Base-by-base conservation (phyloP, 1,139 yeast species). In the Kazachstania sp. region DNA sequence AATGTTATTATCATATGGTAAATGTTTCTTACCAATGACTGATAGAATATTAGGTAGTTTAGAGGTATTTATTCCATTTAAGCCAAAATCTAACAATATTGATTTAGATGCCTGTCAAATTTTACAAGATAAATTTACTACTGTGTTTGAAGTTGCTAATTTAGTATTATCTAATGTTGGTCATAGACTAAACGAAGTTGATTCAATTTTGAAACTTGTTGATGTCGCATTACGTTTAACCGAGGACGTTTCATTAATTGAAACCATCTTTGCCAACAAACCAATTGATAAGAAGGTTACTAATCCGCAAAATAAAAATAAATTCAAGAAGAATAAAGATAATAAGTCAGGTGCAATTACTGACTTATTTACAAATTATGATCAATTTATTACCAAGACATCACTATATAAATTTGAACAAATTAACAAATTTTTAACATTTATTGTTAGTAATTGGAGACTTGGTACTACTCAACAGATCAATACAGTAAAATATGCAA, bases 351-450 rank as follows among this genome's bases (percentile, higher is more conserved):
- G 66, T 26, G 54, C 65, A 3, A 66, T 83, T 54, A 77, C 94
- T 3, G 95, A 86, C 67, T 67, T 83, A 39, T 71, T 84, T 42
- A 79, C 92, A 1, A 86, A 84, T 60, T 75, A 83, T 32, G 79
- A 77, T 44, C 68, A 79, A 44, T 85, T 86, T 55, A 60, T 65
- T 15, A 61, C 67, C 11, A 62, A 70, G 2, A 72, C 79, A 5
- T 68, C 80, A 1, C 41, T 51, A 0, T 35, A 51, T 1, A 74
- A 80, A 11, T 54, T 71, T 15, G 49, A 54, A 4, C 57, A 65
- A 0, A 71, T 82, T 2, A 70, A 79, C 49, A 49, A 54, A 1
- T 83, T 86, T 57, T 71, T 83, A 50, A 66, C 66, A 28, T 59
- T 69, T 1, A 66, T 82, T 4, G 64, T 86, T 16, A 63, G 69